Evolutionary conservation across 352 stramenopile genomes (phyloP).

Genomic region (Thalassiosira tumida): DNA sequence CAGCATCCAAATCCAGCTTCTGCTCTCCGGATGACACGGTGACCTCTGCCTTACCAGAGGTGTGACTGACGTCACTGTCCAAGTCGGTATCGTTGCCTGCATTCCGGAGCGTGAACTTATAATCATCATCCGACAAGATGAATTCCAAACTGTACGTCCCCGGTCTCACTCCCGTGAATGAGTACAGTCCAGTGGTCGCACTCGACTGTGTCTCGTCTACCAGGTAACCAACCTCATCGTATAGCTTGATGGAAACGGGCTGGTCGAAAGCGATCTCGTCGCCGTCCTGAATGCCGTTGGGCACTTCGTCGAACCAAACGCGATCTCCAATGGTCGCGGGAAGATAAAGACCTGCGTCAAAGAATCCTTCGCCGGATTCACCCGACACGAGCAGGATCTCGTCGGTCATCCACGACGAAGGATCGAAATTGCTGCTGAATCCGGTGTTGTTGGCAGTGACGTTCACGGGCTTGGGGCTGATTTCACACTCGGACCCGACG

Average conservation of each 20-base stretch:
- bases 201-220: conserved; percentile 37
- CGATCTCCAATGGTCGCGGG: conserved; percentile 71
- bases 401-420: conserved; percentile 45
- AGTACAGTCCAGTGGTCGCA: conserved; percentile 57
- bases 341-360: conserved; percentile 76
- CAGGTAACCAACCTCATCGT: conserved; percentile 56
- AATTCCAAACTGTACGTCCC: conserved; percentile 70
- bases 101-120: conserved; percentile 64
- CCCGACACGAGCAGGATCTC: conserved; percentile 46
- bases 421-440: conserved; percentile 62
- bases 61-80: conserved; percentile 68
- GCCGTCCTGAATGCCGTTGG: conserved; percentile 75
- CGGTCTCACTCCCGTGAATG: conserved; percentile 63
- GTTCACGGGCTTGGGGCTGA: conserved; percentile 41
- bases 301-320: conserved; percentile 71
- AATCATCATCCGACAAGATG: conserved; percentile 45
- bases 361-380: conserved; percentile 51
- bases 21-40: conserved; percentile 68
- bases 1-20: conserved; percentile 68
- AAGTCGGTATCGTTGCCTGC: conserved; percentile 61
- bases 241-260: conserved; percentile 59
- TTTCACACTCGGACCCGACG: conserved; percentile 25
- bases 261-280: conserved; percentile 60
- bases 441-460: background rate
- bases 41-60: conserved; percentile 43